Percentiles rank a stretch among this genome's conserved stretches.
Conservation (phyloP, 208 protist species). For the Sergeia podlipaevii region DNA sequence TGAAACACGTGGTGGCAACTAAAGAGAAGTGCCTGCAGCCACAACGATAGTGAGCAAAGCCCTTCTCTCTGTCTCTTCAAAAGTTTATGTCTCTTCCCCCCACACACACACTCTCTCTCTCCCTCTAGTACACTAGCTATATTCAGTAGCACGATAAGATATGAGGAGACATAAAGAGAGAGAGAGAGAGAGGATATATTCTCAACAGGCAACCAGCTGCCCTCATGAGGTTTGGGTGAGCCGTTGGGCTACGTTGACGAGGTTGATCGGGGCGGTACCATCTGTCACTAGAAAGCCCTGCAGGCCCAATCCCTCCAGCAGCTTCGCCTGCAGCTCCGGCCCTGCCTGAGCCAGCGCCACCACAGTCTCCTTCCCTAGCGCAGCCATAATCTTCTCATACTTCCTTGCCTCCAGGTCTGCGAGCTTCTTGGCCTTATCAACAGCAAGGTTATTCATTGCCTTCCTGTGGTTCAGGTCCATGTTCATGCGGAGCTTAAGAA, state of each 20-base stretch:
- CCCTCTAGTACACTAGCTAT: neutral
- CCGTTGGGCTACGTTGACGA: slow-evolving; percentile 88
- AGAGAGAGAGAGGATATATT: too few relatives aligned
- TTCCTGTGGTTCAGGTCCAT: slow-evolving; percentile 65
- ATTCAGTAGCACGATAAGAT: too few relatives aligned
- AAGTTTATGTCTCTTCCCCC: neutral
- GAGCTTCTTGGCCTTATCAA: slow-evolving; percentile 53
- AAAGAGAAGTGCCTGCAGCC: too few relatives aligned
- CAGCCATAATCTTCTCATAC: slow-evolving; percentile 69
- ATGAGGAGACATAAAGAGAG: too few relatives aligned
- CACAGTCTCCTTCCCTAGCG: slow-evolving; percentile 88
- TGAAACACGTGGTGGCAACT: slow-evolving; percentile 1
- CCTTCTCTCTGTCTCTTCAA: neutral
- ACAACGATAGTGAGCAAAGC: neutral
- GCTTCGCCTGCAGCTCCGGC: slow-evolving; percentile 76
- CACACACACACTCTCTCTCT: neutral
- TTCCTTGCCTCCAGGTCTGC: slow-evolving; percentile 63
- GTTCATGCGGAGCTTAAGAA: slow-evolving; percentile 48
- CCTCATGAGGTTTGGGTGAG: slow-evolving; percentile 38
- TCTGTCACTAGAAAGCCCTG: slow-evolving; percentile 86
- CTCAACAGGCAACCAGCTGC: too few relatives aligned
- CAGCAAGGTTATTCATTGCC: slow-evolving; percentile 68
- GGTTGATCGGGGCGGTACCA: slow-evolving; percentile 72
- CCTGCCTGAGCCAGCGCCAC: slow-evolving; percentile 84
- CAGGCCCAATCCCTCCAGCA: slow-evolving; percentile 73